A percentile compares a stretch with the other conserved stretches of the same genome.
Conservation (phyloP, 2,329 filamentous ascomycete species). For the Alternaria hordeiaustralica region DNA sequence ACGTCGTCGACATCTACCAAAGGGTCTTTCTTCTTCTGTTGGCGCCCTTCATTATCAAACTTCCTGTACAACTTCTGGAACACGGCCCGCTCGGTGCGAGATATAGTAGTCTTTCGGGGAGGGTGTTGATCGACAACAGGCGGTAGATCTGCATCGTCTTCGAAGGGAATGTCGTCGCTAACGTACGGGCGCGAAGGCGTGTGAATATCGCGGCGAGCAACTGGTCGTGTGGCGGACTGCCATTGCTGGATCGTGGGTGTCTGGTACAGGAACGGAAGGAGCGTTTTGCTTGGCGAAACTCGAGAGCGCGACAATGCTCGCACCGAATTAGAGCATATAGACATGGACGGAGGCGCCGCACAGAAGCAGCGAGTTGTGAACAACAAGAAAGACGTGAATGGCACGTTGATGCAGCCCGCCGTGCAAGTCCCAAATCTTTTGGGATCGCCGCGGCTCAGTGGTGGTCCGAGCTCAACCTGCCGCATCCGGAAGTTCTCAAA, state of each 20-base stretch:
- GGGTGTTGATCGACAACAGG: slow-evolving; percentile 26
- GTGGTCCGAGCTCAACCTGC: slow-evolving; percentile 11
- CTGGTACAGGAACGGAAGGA: slow-evolving; percentile 74
- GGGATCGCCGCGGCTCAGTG: background rate
- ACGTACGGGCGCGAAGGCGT: slow-evolving; percentile 25
- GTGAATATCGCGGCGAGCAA: slow-evolving; percentile 29
- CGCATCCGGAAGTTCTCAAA: background rate
- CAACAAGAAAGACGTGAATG: background rate
- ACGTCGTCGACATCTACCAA: slow-evolving; percentile 34
- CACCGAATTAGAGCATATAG: slow-evolving; percentile 37
- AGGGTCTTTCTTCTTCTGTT: slow-evolving; percentile 20
- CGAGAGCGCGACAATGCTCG: slow-evolving; percentile 43
- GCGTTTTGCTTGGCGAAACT: slow-evolving; percentile 46
- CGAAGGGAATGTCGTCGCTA: slow-evolving; percentile 22
- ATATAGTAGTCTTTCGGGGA: slow-evolving; percentile 43
- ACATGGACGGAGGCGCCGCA: slow-evolving; percentile 29
- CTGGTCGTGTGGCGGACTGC: slow-evolving; percentile 21
- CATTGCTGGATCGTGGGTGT: slow-evolving; percentile 66
- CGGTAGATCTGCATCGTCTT: slow-evolving; percentile 12
- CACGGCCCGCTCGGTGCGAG: slow-evolving; percentile 42
- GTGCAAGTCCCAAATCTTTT: slow-evolving; percentile 10
- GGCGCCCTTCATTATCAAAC: slow-evolving; percentile 26
- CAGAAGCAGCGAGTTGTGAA: background rate
- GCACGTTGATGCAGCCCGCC: background rate
- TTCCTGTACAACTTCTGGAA: slow-evolving; percentile 46